These are phyloP conservation scores for Xylariaceae sp. DNA, from an alignment of 2,329 filamentous ascomycete species.

Conservation along the genomic window DNA sequence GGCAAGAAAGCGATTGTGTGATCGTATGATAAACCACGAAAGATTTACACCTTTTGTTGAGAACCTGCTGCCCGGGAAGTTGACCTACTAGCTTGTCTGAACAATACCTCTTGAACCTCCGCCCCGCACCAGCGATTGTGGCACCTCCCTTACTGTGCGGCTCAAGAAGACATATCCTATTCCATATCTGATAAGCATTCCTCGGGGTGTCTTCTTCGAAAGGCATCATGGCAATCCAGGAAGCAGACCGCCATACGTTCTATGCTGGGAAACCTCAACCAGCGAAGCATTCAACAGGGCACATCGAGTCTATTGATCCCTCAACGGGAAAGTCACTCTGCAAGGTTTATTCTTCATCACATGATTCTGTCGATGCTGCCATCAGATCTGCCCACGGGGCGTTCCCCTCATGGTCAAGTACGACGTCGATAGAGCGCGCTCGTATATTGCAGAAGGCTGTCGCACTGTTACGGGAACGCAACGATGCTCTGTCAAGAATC, in stretches of 20 bases:
- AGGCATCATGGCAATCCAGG: constrained; percentile 16
- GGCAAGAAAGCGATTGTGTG: too few relatives aligned
- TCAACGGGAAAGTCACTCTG: constrained; percentile 65
- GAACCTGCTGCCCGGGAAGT: too few relatives aligned
- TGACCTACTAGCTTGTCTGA: too few relatives aligned
- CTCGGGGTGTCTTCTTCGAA: not conserved
- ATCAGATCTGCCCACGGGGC: constrained; percentile 66
- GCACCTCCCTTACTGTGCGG: not conserved
- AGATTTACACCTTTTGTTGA: too few relatives aligned
- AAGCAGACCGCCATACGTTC: constrained; percentile 58
- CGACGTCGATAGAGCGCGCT: constrained; percentile 68
- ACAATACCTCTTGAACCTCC: too few relatives aligned
- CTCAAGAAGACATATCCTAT: not conserved
- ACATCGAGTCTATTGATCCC: constrained; percentile 71
- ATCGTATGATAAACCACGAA: too few relatives aligned
- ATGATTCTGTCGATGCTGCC: constrained; percentile 65
- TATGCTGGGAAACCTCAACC: constrained; percentile 67
- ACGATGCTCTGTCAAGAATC: constrained; percentile 72
- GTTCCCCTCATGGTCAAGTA: constrained; percentile 73
- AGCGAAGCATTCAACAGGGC: constrained; percentile 52
- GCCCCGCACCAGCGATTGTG: not conserved
- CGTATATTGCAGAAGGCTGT: constrained; percentile 76
- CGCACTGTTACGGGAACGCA: constrained; percentile 66
- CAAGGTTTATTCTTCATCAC: constrained; percentile 66
- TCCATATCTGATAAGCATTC: too few relatives aligned